Conservation (phyloP, 176 grass and related monocot species). For the Oropetium thomaeum region DNA sequence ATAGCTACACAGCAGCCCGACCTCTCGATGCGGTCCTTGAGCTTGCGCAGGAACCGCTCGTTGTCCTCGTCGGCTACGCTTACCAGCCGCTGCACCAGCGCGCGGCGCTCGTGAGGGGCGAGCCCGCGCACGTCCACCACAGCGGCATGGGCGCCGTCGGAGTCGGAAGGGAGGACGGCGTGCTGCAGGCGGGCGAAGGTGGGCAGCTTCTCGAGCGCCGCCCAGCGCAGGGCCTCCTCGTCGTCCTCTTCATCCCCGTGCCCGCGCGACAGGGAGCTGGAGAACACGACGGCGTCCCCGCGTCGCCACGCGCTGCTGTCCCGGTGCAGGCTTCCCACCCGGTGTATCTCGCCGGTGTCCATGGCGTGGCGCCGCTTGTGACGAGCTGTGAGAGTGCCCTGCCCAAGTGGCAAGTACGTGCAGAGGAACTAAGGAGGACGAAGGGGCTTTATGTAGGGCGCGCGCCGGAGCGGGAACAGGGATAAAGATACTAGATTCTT, state of each 20-base stretch:
- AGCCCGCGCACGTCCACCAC: conserved; percentile 59
- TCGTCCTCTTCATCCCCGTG: conserved; percentile 76
- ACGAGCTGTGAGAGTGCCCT: no score
- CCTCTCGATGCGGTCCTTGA: conserved; percentile 77
- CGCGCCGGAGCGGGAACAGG: no score
- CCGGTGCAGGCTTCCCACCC: conserved; percentile 39
- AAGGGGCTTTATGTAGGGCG: no score
- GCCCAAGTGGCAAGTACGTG: no score
- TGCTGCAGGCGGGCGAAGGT: conserved; percentile 67
- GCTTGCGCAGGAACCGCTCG: conserved; percentile 81
- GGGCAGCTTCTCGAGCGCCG: conserved; percentile 82
- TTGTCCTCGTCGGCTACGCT: conserved; percentile 83
- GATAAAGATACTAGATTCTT: no score
- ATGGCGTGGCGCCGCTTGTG: no score
- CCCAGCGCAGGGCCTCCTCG: conserved; percentile 88
- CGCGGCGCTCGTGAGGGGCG: conserved; percentile 35
- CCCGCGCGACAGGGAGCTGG: conserved; percentile 36
- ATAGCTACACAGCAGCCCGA: not conserved
- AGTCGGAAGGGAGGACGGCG: conserved; percentile 36
- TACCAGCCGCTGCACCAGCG: conserved; percentile 64
- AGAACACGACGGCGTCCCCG: conserved; percentile 61
- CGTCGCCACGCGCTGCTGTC: conserved; percentile 44
- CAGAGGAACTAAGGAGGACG: no score
- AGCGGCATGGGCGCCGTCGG: no score
- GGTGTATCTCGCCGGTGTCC: conserved; percentile 46